Conservation (phyloP, 2,329 filamentous ascomycete genomes). For the Cercospora sp. region DNA sequence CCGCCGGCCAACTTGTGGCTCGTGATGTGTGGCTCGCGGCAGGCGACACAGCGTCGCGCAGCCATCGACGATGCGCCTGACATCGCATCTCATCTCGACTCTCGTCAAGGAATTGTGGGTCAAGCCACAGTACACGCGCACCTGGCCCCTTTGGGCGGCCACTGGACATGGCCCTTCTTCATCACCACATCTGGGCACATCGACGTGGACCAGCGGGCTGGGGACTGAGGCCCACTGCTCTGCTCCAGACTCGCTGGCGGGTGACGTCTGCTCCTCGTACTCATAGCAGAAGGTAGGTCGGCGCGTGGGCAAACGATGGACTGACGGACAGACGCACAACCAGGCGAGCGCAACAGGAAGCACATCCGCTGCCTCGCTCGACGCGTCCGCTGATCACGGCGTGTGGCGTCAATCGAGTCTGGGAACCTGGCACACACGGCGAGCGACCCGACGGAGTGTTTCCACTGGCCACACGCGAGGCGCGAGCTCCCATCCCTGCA, state of each 20-base stretch:
- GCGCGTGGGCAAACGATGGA: neutral
- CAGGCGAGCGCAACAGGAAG: neutral
- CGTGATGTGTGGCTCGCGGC: neutral
- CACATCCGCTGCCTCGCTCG: conserved; percentile 6
- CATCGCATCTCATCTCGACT: conserved; percentile 5
- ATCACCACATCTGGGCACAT: no score
- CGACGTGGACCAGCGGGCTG: no score
- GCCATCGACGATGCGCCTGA: conserved; percentile 14
- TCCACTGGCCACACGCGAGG: conserved; percentile 16
- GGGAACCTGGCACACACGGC: conserved; percentile 16
- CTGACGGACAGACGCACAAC: conserved; percentile 4
- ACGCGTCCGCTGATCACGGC: conserved; percentile 15
- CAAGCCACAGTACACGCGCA: neutral
- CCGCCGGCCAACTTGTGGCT: neutral
- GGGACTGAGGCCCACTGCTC: no score
- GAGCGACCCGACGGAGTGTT: neutral
- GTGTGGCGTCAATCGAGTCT: conserved; percentile 16
- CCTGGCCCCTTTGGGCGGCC: neutral
- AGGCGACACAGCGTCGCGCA: neutral
- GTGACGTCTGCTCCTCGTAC: no score
- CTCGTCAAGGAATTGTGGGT: conserved; percentile 1
- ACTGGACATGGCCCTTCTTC: neutral
- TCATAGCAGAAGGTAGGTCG: neutral
- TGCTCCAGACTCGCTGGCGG: no score
- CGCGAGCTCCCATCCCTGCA: conserved; percentile 18